Evolutionary conservation across 495 filamentous ascomycete genomes (phyloP).

Genomic region (Cercophora newfieldiana): DNA sequence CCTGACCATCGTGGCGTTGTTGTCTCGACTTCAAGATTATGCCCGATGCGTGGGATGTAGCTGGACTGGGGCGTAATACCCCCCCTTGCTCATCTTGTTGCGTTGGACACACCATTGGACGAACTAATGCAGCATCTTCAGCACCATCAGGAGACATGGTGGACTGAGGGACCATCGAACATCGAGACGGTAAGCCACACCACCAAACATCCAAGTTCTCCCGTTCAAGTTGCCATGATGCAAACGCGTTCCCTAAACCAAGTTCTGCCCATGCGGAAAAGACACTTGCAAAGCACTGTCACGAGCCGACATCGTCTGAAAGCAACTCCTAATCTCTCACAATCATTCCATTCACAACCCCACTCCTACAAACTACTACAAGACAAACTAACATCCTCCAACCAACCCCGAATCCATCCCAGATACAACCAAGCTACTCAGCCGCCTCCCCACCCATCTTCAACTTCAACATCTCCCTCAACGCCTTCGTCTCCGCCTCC

Average conservation of each 20-base stretch:
- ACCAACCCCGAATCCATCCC: constrained; percentile 11
- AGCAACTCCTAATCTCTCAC: constrained; percentile 19
- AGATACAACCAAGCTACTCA: constrained; percentile 15
- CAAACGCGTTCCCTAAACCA: constrained; percentile 13
- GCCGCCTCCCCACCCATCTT: constrained; percentile 19
- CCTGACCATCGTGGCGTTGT: too few relatives aligned
- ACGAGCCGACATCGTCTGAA: constrained; percentile 51
- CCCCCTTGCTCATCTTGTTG: too few relatives aligned
- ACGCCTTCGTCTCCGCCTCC: constrained; percentile 58
- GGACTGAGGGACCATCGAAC: too few relatives aligned
- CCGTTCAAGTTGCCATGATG: not conserved
- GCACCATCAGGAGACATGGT: too few relatives aligned
- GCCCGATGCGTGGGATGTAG: too few relatives aligned
- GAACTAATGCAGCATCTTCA: too few relatives aligned
- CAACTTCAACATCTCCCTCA: constrained; percentile 47
- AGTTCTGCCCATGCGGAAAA: constrained; percentile 25
- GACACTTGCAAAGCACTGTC: constrained; percentile 18
- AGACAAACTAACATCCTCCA: not conserved
- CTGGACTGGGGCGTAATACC: too few relatives aligned
- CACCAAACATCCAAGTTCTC: not conserved
- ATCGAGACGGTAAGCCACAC: not conserved
- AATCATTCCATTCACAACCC: constrained; percentile 11
- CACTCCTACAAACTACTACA: not conserved
- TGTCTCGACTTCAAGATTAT: too few relatives aligned
- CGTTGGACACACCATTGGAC: too few relatives aligned